Base-by-base conservation (phyloP, 495 filamentous ascomycete genomes). In the Podospora bellae-mahoneyi region DNA sequence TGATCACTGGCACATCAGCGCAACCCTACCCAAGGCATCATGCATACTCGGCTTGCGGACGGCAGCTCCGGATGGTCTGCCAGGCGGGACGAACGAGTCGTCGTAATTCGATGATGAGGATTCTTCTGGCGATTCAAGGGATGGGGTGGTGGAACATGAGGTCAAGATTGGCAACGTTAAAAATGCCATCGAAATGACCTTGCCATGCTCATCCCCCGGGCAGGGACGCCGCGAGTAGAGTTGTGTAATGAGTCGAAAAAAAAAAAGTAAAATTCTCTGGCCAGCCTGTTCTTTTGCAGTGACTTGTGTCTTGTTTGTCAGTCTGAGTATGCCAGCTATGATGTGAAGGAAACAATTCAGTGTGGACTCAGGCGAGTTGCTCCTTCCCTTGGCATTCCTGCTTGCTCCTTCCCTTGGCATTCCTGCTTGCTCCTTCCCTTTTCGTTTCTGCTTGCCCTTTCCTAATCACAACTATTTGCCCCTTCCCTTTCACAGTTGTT, bases 11-110 rank as follows among this genome's bases (percentile, higher is more conserved):
- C 26, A 61, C 26, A 61, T 26, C 61, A 63, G 30, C 27, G 9
- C 28, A n/a, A 32, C 18, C 28, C 61, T 20, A 19, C 28, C 61
- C 30, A 20, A 20, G 61, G 34, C 61, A 63, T 6, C 18, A 19
- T 9, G 30, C 32, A 20, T 27, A 61, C 32, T n/a, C 20, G 10
- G 27, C 59, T 44, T 68, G 67, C 62, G 55, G 66, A 68, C 39
- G 67, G 58, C 39, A 48, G 15, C 39, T 39, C 60, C 10, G 30
- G 30, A 32, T 32, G 30, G 32, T 61, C 19, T 48, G 58, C 32
- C 58, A 62, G 44, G 26, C 3, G 27, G 23, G 59, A 32, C 28
- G 59, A 32, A 44, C 34, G 61, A 32, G 61, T 23, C 5, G 18
- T 58, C 55, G 23, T 26, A 58, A 26, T 58, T 15, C 2, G n/a